phyloP scores from a whole-genome alignment of 495 filamentous ascomycete species.

The Talaromyces nanjingensis region DNA sequence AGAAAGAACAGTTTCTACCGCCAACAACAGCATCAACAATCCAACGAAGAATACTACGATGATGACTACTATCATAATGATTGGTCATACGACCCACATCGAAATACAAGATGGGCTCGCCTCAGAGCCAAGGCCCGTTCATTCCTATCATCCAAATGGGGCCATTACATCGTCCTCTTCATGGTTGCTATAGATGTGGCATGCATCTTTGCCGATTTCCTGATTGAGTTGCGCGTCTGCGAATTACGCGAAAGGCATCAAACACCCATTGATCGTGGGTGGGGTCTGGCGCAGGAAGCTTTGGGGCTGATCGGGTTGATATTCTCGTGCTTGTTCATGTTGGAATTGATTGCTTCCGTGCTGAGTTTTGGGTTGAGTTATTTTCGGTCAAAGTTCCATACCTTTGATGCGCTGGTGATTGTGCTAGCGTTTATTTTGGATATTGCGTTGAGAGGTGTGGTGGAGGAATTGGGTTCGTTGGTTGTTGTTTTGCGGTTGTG shows the following conservation, averaged over 20 bases:
- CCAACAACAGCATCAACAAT: not conserved
- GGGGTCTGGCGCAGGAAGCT: conserved; percentile 26
- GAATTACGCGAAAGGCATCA: conserved; percentile 30
- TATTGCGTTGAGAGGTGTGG: conserved; percentile 46
- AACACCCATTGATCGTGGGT: conserved; percentile 10
- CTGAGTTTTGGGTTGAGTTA: conserved; percentile 52
- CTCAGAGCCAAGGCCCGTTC: conserved; percentile 19
- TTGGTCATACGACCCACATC: not conserved
- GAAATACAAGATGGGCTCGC: not conserved
- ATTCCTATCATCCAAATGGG: conserved; percentile 46
- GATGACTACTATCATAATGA: not conserved
- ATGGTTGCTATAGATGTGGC: conserved; percentile 51
- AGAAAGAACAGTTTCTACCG: not conserved
- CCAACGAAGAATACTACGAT: not conserved
- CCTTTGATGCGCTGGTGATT: conserved; percentile 58
- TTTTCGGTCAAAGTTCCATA: conserved; percentile 54
- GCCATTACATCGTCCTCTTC: conserved; percentile 50
- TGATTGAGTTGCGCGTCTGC: conserved; percentile 55
- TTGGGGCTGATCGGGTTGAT: conserved; percentile 39
- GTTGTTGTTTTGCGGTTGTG: conserved; percentile 59
- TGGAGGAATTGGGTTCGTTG: conserved; percentile 55
- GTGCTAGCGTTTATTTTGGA: conserved; percentile 53
- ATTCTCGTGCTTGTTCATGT: conserved; percentile 55
- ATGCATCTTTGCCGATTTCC: conserved; percentile 55
- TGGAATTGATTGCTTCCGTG: conserved; percentile 47